Conservation (phyloP, 129 eudicot species). For the Solidago caesia region DNA sequence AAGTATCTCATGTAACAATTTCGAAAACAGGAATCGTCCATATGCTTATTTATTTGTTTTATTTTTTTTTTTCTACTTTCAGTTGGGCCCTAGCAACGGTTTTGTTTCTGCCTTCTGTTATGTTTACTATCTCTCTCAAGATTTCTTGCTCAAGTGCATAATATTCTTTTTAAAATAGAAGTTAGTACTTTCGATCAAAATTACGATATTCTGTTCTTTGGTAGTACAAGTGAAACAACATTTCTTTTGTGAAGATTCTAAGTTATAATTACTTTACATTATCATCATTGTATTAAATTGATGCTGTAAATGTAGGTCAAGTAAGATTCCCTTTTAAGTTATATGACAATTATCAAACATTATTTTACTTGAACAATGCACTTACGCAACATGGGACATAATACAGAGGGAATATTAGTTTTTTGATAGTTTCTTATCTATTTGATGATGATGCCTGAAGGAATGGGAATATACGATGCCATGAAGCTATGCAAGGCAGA, state of each 20-base stretch:
- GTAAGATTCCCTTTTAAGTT: neutral
- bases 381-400: neutral
- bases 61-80: neutral
- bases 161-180: neutral
- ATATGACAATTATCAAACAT: neutral
- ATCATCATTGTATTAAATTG: neutral
- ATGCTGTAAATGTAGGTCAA: neutral
- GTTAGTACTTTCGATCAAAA: neutral
- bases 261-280: neutral
- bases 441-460: conserved; percentile 45
- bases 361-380: neutral
- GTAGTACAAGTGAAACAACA: too few species aligned
- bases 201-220: too few species aligned
- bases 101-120: neutral
- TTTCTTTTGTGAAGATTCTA: neutral
- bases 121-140: too few species aligned
- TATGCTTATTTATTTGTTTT: neutral
- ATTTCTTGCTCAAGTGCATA: too few species aligned
- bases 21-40: neutral
- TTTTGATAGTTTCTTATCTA: neutral
- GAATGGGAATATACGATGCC: conserved; percentile 95
- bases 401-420: conserved; percentile 1
- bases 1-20: neutral
- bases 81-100: neutral
- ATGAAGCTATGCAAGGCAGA: conserved; percentile 97